A percentile compares a stretch with the other conserved stretches of the same genome.
Conservation (phyloP, 2,329 filamentous ascomycete species). For the Leptographium lundbergii region DNA sequence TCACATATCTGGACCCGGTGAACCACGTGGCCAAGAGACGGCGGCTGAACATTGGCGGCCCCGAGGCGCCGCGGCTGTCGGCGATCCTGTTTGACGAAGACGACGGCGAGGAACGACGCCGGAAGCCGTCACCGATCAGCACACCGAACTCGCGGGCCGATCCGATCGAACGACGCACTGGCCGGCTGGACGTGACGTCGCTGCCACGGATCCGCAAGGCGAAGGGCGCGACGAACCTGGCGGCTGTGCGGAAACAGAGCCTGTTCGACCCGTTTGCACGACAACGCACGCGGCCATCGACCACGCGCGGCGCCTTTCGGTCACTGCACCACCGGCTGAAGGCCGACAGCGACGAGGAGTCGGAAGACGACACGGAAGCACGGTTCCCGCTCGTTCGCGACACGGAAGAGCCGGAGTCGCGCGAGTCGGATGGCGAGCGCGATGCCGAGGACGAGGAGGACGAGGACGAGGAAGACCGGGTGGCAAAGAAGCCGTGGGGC, state of each 20-base stretch:
- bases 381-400: constrained; percentile 51
- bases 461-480: constrained; percentile 48
- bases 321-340: constrained; percentile 72
- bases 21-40: constrained; percentile 70
- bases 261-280: constrained; percentile 57
- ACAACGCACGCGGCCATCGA: constrained; percentile 32
- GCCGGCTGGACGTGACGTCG: constrained; percentile 46
- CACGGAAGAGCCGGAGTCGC: constrained; percentile 74
- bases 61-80: constrained; percentile 43
- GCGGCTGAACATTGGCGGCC: constrained; percentile 64
- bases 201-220: constrained; percentile 65
- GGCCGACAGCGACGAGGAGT: constrained; percentile 70
- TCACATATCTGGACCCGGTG: constrained; percentile 69
- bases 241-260: constrained; percentile 43
- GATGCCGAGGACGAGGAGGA: constrained; percentile 5
- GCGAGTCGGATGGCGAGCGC: constrained; percentile 1
- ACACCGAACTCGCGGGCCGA: constrained; percentile 54
- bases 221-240: constrained; percentile 36
- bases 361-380: constrained; percentile 64
- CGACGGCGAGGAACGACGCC: constrained; percentile 42
- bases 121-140: constrained; percentile 35
- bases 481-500: constrained; percentile 42
- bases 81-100: constrained; percentile 34
- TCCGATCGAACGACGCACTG: constrained; percentile 47
- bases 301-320: constrained; percentile 50